Conservation (phyloP, 352 stramenopile species). For the Pythium coloratum region DNA sequence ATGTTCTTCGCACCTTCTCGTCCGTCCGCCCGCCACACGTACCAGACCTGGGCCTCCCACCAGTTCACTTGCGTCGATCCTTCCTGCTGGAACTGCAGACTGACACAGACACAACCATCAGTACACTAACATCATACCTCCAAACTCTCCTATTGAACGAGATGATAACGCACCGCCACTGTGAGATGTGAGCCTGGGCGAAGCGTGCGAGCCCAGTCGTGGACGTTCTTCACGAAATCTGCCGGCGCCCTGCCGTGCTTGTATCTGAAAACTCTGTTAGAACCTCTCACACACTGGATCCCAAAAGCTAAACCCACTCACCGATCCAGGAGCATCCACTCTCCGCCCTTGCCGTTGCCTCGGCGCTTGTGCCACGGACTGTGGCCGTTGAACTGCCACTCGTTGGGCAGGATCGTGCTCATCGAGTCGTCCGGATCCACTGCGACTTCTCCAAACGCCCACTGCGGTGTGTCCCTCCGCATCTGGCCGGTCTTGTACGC, state of each 20-base stretch:
- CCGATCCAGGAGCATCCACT: conserved; percentile 61
- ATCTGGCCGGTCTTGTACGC: conserved; percentile 78
- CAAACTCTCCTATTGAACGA: not conserved
- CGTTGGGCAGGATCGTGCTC: conserved; percentile 61
- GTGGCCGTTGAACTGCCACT: conserved; percentile 72
- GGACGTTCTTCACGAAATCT: conserved; percentile 53
- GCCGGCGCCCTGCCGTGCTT: conserved; percentile 43
- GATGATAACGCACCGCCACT: conserved; percentile 48
- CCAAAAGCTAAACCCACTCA: conserved; percentile 11
- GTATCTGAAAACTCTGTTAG: conserved; percentile 31
- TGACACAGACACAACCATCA: conserved; percentile 1
- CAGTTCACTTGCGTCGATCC: conserved; percentile 61
- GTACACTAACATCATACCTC: not conserved
- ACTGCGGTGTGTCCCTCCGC: conserved; percentile 58
- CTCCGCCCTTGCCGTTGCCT: conserved; percentile 73
- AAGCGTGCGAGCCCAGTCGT: conserved; percentile 55
- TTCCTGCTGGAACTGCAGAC: conserved; percentile 65
- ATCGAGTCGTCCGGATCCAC: conserved; percentile 79
- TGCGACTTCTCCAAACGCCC: conserved; percentile 68
- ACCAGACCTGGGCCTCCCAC: conserved; percentile 88
- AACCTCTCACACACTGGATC: not conserved
- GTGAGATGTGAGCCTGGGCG: conserved; percentile 57
- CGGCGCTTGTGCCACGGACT: conserved; percentile 55
- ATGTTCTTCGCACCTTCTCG: conserved; percentile 38
- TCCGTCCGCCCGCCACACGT: conserved; percentile 68